Conservation (phyloP, 1,284 basidiomycete species). For the Fomitiporia mediterranea region DNA sequence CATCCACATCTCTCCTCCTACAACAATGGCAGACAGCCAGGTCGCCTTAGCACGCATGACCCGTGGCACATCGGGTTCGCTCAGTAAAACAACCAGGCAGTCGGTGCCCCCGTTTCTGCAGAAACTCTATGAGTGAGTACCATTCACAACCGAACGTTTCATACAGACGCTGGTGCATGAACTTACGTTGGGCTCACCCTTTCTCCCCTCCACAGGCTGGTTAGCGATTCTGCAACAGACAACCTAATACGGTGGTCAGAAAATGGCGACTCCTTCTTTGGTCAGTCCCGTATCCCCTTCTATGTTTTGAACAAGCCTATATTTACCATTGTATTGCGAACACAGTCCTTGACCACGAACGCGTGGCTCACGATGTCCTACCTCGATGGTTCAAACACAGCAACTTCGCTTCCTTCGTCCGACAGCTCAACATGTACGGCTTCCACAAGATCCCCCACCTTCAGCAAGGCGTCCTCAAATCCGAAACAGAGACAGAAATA, state of each 20-base stretch:
- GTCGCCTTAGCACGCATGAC: slow-evolving; percentile 48
- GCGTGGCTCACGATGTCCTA: slow-evolving; percentile 86
- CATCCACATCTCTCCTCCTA: not conserved
- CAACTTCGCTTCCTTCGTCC: slow-evolving; percentile 91
- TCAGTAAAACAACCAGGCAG: slow-evolving; percentile 50
- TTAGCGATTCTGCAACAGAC: slow-evolving; percentile 54
- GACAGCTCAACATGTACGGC: slow-evolving; percentile 97
- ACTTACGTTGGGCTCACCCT: slow-evolving; percentile 2
- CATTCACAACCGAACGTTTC: slow-evolving; percentile 6
- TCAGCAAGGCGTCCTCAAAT: slow-evolving; percentile 88
- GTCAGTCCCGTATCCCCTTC: slow-evolving; percentile 39
- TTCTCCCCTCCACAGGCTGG: slow-evolving; percentile 43
- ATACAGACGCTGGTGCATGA: not conserved
- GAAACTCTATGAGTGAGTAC: slow-evolving; percentile 82
- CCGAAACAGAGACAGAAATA: slow-evolving; percentile 79
- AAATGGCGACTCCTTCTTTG: slow-evolving; percentile 72
- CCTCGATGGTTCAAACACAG: slow-evolving; percentile 96
- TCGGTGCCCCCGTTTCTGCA: slow-evolving; percentile 84
- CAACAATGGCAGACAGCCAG: slow-evolving; percentile 39
- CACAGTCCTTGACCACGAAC: slow-evolving; percentile 88
- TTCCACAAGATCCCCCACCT: slow-evolving; percentile 96
- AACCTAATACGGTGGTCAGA: slow-evolving; percentile 60
- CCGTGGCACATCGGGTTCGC: slow-evolving; percentile 37
- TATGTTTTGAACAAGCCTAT: not conserved
- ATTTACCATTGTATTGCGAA: not conserved